Percentiles rank a stretch among this genome's conserved stretches.
phyloP scores from a whole-genome alignment of 805 yeast species.

The Kodamaea sagamina region DNA sequence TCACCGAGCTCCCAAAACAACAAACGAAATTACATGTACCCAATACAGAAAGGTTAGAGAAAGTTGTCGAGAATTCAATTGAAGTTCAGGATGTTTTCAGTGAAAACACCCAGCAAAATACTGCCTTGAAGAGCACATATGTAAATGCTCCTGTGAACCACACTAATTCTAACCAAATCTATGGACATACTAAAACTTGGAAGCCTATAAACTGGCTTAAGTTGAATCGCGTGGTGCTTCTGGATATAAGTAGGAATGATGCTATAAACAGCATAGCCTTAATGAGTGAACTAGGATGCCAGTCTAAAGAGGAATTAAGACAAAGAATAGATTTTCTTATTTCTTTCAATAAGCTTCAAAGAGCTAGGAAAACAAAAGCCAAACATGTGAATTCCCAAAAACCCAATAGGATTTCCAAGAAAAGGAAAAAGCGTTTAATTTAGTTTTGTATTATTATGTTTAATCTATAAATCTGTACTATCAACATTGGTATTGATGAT shows the following conservation, averaged over 20 bases:
- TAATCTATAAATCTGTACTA: constrained; percentile 1
- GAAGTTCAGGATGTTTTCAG: not conserved
- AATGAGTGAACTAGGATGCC: constrained; percentile 28
- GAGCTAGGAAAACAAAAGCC: not conserved
- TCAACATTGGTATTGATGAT: not conserved
- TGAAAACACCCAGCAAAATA: not conserved
- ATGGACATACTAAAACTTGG: not conserved
- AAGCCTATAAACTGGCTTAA: constrained; percentile 31
- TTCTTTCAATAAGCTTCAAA: constrained; percentile 9
- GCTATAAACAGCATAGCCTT: constrained; percentile 32
- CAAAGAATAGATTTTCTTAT: constrained; percentile 32
- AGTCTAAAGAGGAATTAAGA: constrained; percentile 30
- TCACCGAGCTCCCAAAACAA: not conserved
- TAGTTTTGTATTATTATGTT: not conserved
- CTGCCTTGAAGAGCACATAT: no score
- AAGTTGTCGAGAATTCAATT: constrained; percentile 3
- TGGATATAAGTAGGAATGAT: constrained; percentile 28
- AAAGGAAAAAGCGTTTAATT: not conserved
- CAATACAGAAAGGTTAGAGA: not conserved
- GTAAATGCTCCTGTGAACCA: no score
- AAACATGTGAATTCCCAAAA: not conserved
- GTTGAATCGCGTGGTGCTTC: constrained; percentile 30
- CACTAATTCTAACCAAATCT: no score
- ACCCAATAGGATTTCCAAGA: not conserved
- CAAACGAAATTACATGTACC: not conserved